Base-by-base conservation (phyloP, 805 yeast genomes). In the Soucietia sequanensis region DNA sequence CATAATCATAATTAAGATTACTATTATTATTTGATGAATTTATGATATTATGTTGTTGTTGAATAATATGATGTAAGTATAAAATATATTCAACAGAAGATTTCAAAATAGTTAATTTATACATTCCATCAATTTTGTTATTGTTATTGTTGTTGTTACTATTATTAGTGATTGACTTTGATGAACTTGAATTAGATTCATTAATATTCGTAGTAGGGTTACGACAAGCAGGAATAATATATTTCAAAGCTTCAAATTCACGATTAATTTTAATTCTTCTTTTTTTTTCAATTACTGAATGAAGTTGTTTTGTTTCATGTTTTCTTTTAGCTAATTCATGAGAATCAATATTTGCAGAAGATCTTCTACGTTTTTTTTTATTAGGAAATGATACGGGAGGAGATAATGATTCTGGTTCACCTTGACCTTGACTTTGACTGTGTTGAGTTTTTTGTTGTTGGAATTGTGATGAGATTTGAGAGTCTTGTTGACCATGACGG, bases 31-130 rank as follows among this genome's bases (percentile, higher is more conserved):
- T 35, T 2, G 30, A 14, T 0, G 48, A 33, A 16, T 47, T 39
- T 47, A 77, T 54, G 36, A 76, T 61, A n/a, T 66, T 50, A 39
- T 70, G 71, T 52, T 79, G 76, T 38, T 74, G 58, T 38, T 70
- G 66, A 14, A 81, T 68, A 8, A 79, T 70, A 36, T 72, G 67
- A 54, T 84, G 89, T 31, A 85, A 66, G 50, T 84, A 82, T 41
- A 78, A 69, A 42, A 86, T 80, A 52, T 86, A 85, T 50, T 84
- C 90, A 16, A 86, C 95, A 0, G 91, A 78, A n/a, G 86, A 80
- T 55, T 85, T 89, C 27, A 86, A 62, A 19, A 86, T 83, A 3
- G 89, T 85, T 41, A 86, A 70, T 59, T 86, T 86, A 61, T 85
- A 87, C 80, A 86, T 81, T 13, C 84, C 83, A 40, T 77, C 81